Percentiles rank a stretch among this genome's conserved stretches.
Evolutionary conservation across 768 basidiomycete genomes (phyloP).

Genomic region (Amanita jacksonii): DNA sequence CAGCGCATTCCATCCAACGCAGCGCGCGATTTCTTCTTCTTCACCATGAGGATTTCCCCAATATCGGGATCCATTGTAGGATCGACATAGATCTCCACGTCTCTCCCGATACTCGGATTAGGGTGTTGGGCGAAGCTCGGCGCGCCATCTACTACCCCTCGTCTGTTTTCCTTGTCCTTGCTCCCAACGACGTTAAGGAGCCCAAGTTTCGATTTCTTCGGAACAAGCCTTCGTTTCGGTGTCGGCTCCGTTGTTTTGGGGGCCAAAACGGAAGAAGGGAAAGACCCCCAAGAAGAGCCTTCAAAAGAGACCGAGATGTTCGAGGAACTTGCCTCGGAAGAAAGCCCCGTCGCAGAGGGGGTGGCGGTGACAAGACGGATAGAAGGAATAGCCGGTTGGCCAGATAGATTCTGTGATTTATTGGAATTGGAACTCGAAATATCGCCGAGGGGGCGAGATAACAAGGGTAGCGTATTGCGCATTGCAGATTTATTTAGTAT

Average conservation of each 20-base stretch:
- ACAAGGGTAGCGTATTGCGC: constrained; percentile 11
- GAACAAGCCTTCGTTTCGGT: constrained; percentile 24
- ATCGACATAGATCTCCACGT: constrained; percentile 68
- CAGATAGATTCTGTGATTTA: constrained; percentile 16
- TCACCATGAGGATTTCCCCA: constrained; percentile 62
- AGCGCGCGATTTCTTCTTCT: constrained; percentile 64
- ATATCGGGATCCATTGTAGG: constrained; percentile 53
- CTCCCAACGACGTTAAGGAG: constrained; percentile 22
- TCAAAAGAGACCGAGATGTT: constrained; percentile 23
- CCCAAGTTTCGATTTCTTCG: constrained; percentile 54
- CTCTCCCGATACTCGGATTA: constrained; percentile 19
- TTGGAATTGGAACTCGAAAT: constrained; percentile 11
- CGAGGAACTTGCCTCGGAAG: constrained; percentile 25
- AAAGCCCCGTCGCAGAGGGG: constrained; percentile 41
- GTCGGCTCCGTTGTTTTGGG: constrained; percentile 19
- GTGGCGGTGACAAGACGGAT: constrained; percentile 65
- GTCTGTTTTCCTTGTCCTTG: constrained; percentile 22
- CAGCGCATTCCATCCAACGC: constrained; percentile 53
- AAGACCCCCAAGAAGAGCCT: constrained; percentile 23
- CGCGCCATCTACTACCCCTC: constrained; percentile 39
- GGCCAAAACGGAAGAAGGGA: constrained; percentile 22
- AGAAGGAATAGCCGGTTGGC: constrained; percentile 34
- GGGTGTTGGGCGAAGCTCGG: constrained; percentile 53
- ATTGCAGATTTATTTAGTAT: neutral
- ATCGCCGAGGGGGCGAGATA: constrained; percentile 18